Base-by-base conservation (phyloP, 805 yeast genomes). In the Candida hispaniensis region DNA sequence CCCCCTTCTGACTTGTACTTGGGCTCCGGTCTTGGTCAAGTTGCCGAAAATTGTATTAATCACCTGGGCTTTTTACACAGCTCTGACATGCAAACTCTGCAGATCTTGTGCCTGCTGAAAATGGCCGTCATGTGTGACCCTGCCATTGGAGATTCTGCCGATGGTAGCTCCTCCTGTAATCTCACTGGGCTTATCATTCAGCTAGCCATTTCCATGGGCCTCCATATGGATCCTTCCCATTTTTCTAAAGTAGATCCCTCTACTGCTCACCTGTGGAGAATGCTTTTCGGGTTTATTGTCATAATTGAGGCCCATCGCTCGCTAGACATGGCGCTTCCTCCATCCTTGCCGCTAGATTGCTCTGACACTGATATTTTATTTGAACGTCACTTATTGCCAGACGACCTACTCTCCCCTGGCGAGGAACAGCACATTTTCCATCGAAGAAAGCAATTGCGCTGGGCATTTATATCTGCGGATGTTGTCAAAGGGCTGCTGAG, bases 371-470 rank as follows among this genome's bases (percentile, higher is more conserved):
- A 32, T 14, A 24, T 32, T 22, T 9, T 32, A 7, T 32, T 32
- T 5, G 36, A 32, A 18, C 28, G 36, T 5, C 36, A 32, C 8
- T 24, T 28, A 8, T 28, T 32, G n/a, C 36, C 36, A 5, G 36
- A 32, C 18, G 28, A 32, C n/a, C 36, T 32, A 17, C 28, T 32
- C 14, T 32, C 36, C 16, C 36, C 36, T n/a, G 36, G 36, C 8
- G 36, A 32, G 10, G 36, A 32, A 23, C 36, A 32, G 28, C 36
- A 32, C 36, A 32, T 32, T 8, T 32, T 23, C 36, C 36, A 32
- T 13, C 28, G 36, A 23, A 20, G 36, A 32, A 32, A 32, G 18
- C 36, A 32, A 23, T 28, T 32, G 28, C 21, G 36, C 8, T 32
- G 36, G 36, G 36, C 36, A 14, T 32, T 32, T 23, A 32, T 32